Base-by-base conservation (phyloP, 2,329 filamentous ascomycete species). In the Hymenoscyphus fructigenus region DNA sequence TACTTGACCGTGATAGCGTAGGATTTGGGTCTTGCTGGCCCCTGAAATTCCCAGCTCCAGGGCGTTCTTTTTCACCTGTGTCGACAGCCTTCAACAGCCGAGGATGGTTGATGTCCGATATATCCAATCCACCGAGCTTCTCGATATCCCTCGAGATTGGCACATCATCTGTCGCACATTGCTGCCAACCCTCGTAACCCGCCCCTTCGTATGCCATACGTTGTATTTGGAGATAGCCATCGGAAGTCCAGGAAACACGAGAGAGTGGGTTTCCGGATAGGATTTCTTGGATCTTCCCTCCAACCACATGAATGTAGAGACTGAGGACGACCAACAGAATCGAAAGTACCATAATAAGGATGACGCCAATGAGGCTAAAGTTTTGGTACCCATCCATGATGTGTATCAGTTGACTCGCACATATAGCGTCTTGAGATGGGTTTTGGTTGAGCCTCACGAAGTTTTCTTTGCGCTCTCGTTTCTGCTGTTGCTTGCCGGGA, bases 131-230 rank as follows among this genome's bases (percentile, higher is more conserved):
- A 4, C 32, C 53, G 2, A 62, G 29, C 29, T 20, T 44, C 28
- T 38, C 28, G 17, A 41, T 14, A n/a, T 36, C 50, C 36, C 38
- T 57, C 10, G n/a, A n/a, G 1, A 53, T 26, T 2, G 53, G 50
- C 1, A 57, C 36, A 23, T 62, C 60, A 32, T 62, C 60, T 6
- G 56, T 53, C 1, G 38, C 50, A 32, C 60, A 57, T n/a, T 57
- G 20, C 10, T 57, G 20, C 60, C 60, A 62, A 12, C 53, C 60
- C 36, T 57, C 60, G 26, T 66, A 62, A 5, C 64, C 64, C 7
- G 60, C 64, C 34, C 62, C 70, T 17, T 66, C 70, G 65, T 60
- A 72, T 50, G 57, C 71, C 66, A 66, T 66, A 59, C 59, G 34
- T 57, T 60, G 64, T 50, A 61, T 41, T 47, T 60, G 70, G 36